Conservation (phyloP, 495 filamentous ascomycete species). For the Cudoniella acicularis region DNA sequence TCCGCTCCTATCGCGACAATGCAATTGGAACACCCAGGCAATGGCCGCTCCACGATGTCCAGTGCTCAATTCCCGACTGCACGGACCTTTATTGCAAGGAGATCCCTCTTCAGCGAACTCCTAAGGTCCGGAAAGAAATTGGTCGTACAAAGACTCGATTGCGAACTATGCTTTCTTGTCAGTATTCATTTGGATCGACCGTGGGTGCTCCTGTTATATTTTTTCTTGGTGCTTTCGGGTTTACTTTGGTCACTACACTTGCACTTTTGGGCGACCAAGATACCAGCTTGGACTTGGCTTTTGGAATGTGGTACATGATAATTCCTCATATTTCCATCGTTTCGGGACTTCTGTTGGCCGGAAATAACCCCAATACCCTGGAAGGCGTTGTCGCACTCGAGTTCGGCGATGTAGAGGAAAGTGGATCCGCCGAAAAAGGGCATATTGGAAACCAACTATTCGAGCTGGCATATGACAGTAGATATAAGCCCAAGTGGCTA, state of each 20-base stretch:
- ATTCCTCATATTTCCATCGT: constrained; percentile 31
- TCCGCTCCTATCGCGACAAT: constrained; percentile 5
- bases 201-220: constrained; percentile 46
- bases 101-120: neutral
- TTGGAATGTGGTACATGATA: constrained; percentile 32
- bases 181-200: constrained; percentile 38
- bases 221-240: constrained; percentile 39
- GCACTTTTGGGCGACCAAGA: constrained; percentile 38
- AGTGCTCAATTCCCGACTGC: neutral
- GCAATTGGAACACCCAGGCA: constrained; percentile 4
- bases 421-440: neutral
- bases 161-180: constrained; percentile 14
- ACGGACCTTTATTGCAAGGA: constrained; percentile 2
- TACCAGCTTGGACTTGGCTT: constrained; percentile 39
- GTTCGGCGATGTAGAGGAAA: constrained; percentile 3
- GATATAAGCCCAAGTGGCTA: constrained; percentile 31
- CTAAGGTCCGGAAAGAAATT: constrained; percentile 5
- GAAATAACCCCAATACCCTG: constrained; percentile 29
- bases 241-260: constrained; percentile 30
- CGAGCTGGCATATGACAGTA: constrained; percentile 12
- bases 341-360: constrained; percentile 28
- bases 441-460: neutral
- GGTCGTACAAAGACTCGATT: constrained; percentile 11
- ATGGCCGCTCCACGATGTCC: constrained; percentile 8
- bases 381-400: constrained; percentile 20